Percentiles rank a stretch among this genome's conserved stretches.
Conservation (phyloP, 2,329 filamentous ascomycete genomes). For the Capronia epimyces region DNA sequence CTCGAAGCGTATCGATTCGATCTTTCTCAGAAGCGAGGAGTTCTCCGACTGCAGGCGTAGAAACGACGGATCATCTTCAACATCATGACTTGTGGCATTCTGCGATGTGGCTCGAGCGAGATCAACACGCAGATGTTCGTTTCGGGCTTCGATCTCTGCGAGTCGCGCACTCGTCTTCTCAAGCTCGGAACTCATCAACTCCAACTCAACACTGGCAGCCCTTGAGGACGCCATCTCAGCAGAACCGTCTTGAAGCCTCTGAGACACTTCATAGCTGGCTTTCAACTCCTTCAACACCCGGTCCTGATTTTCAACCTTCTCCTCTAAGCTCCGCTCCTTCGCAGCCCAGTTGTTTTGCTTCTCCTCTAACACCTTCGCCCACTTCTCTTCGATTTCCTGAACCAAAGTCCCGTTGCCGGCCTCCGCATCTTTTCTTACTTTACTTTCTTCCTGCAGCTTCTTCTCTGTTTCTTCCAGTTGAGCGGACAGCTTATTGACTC, state of each 20-base stretch:
- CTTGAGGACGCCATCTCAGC: conserved; percentile 53
- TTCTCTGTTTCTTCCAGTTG: conserved; percentile 80
- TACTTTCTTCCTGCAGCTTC: conserved; percentile 71
- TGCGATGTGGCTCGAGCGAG: conserved; percentile 82
- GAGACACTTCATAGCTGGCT: conserved; percentile 93
- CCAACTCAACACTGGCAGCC: conserved; percentile 81
- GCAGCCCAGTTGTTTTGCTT: conserved; percentile 95
- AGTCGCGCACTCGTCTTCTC: conserved; percentile 82
- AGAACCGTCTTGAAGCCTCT: conserved; percentile 69
- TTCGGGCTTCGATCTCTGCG: conserved; percentile 86
- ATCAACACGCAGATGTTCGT: conserved; percentile 86
- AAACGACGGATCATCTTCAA: conserved; percentile 83
- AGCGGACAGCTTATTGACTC: conserved; percentile 65
- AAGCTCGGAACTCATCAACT: conserved; percentile 85
- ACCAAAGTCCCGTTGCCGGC: conserved; percentile 70
- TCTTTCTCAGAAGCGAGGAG: conserved; percentile 78
- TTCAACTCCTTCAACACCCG: conserved; percentile 89
- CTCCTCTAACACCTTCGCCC: conserved; percentile 83
- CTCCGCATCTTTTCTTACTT: conserved; percentile 68
- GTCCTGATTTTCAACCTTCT: conserved; percentile 92
- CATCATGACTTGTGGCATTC: conserved; percentile 53
- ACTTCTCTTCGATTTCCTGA: conserved; percentile 84
- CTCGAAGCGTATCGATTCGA: conserved; percentile 78
- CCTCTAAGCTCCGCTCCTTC: conserved; percentile 83
- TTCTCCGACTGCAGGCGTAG: conserved; percentile 89